Conservation (phyloP, 495 filamentous ascomycete genomes). For the Pseudoneurospora amorphoporcata region DNA sequence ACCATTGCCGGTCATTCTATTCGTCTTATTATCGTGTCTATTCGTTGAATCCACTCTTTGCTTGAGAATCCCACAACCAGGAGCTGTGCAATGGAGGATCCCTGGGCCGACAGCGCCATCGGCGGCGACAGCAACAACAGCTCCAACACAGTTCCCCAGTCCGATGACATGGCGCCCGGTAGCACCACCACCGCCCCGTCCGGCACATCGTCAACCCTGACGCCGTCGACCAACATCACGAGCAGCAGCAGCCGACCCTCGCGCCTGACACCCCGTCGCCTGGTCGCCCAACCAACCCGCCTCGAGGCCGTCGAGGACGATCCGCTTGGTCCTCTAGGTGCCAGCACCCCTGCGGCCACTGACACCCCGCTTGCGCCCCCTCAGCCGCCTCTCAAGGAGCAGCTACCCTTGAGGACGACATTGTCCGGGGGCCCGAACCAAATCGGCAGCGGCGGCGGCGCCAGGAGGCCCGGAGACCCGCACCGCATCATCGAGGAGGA, state of each 20-base stretch:
- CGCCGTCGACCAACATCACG: conserved; percentile 33
- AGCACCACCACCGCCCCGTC: neutral
- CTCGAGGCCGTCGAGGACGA: conserved; percentile 81
- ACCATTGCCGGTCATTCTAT: neutral
- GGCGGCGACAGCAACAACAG: conserved; percentile 3
- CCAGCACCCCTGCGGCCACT: conserved; percentile 52
- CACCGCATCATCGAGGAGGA: conserved; percentile 60
- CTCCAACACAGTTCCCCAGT: neutral
- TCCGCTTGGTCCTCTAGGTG: conserved; percentile 84
- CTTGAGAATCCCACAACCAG: neutral
- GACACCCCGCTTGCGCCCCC: conserved; percentile 49
- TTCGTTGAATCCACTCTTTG: neutral
- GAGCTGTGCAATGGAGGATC: conserved; percentile 22
- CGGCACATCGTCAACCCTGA: conserved; percentile 13
- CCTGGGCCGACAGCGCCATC: conserved; percentile 25
- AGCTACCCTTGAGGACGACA: conserved; percentile 47
- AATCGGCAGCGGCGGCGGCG: neutral
- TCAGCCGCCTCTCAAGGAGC: conserved; percentile 80
- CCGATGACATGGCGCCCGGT: conserved; percentile 1
- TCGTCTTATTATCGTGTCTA: neutral
- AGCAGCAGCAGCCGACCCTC: conserved; percentile 21
- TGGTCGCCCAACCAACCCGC: conserved; percentile 70
- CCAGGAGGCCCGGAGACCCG: conserved; percentile 42
- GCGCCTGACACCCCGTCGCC: conserved; percentile 51
- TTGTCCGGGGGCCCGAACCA: conserved; percentile 17